Evolutionary conservation across 495 filamentous ascomycete species (phyloP).

Genomic region (Penicillium paxilli): DNA sequence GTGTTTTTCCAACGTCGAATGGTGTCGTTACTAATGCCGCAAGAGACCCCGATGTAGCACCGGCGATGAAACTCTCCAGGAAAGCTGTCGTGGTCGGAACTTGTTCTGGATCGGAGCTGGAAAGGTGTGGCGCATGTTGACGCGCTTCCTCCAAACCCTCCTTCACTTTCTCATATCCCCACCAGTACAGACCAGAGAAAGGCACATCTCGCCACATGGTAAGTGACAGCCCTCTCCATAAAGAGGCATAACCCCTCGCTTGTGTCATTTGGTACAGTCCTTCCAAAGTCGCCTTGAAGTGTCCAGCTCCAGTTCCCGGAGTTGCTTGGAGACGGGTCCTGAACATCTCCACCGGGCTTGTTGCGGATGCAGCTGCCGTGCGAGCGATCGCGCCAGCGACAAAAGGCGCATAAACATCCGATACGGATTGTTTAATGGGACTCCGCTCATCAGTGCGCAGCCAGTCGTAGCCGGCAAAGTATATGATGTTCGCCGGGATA

Average conservation of each 20-base stretch:
- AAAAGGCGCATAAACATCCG: conserved; percentile 72
- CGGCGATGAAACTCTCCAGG: conserved; percentile 83
- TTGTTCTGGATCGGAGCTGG: conserved; percentile 9
- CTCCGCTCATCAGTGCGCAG: conserved; percentile 69
- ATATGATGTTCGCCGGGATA: conserved; percentile 94
- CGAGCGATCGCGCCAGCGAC: conserved; percentile 77
- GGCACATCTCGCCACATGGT: conserved; percentile 97
- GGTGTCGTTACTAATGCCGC: conserved; percentile 91
- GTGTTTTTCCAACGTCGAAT: conserved; percentile 96
- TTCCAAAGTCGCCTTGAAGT: conserved; percentile 71
- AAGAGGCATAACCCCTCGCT: conserved; percentile 69
- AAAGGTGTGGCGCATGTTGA: conserved; percentile 35
- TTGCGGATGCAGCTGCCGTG: conserved; percentile 74
- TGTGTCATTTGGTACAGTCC: conserved; percentile 79
- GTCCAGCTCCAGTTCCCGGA: conserved; percentile 53
- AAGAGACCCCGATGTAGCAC: conserved; percentile 75
- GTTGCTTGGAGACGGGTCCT: conserved; percentile 86
- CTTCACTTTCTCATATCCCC: conserved; percentile 86
- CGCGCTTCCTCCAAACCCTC: conserved; percentile 63
- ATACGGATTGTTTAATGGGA: conserved; percentile 60
- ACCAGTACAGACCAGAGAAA: conserved; percentile 97
- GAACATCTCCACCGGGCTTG: conserved; percentile 94
- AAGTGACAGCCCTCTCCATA: conserved; percentile 91
- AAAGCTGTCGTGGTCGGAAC: conserved; percentile 50
- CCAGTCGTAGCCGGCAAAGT: conserved; percentile 98